Evolutionary conservation across 805 yeast species (phyloP).

Genomic region (Suhomyces pyralidae): DNA sequence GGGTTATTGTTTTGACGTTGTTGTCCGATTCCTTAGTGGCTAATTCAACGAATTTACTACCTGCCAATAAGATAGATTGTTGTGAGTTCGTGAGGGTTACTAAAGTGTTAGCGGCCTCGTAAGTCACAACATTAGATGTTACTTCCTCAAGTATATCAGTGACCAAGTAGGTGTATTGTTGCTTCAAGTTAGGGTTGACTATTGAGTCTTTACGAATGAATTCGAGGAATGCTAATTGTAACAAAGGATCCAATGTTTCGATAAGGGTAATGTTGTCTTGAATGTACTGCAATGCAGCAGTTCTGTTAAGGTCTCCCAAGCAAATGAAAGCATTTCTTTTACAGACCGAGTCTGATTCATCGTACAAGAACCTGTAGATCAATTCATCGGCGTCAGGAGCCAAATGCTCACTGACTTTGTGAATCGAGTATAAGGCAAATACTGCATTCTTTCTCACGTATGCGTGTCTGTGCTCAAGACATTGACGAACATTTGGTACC

Average conservation of each 20-base stretch:
- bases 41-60: constrained; percentile 79
- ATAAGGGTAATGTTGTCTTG: constrained; percentile 64
- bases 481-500: constrained; percentile 86
- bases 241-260: constrained; percentile 69
- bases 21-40: constrained; percentile 93
- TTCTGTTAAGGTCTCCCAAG: constrained; percentile 77
- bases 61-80: constrained; percentile 70
- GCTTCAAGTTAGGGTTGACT: constrained; percentile 58
- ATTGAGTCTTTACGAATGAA: constrained; percentile 83
- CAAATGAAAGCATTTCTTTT: constrained; percentile 93
- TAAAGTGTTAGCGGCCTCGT: constrained; percentile 87
- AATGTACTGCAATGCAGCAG: constrained; percentile 76
- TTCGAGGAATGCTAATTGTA: constrained; percentile 88
- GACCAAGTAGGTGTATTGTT: constrained; percentile 69
- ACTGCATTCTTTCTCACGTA: constrained; percentile 97
- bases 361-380: constrained; percentile 64
- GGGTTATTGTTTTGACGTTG: constrained; percentile 88
- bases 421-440: constrained; percentile 82
- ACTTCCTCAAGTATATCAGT: constrained; percentile 69
- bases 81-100: constrained; percentile 60
- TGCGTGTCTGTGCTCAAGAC: constrained; percentile 95
- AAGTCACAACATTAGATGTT: constrained; percentile 64
- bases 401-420: constrained; percentile 77
- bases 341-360: constrained; percentile 90
- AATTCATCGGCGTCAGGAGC: constrained; percentile 95